Evolutionary conservation across 73 alveolate species (phyloP), one percentile per base, ranked within the genome.

Genomic region (Paramecium tetraurelia): DNA sequence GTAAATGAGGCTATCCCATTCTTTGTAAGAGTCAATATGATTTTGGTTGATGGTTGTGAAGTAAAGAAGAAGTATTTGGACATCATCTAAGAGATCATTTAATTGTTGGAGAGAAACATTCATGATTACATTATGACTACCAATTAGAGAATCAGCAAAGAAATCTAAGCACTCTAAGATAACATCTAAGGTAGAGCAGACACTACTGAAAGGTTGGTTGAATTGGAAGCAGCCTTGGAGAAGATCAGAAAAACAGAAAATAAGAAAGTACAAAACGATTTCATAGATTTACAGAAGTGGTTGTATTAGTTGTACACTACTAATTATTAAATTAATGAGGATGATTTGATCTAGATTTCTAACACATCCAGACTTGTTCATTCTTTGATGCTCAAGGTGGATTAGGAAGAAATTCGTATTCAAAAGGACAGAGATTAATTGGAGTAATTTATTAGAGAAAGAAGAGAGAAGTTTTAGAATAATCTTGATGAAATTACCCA

Each of bases 1-100:
- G 96, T 97, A 14, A 93, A 96, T 76, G 94, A 93, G 14, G 96
- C 92, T 7, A 83, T 96, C 85, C 99, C 99, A 4, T 75, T 93
- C 59, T 95, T 93, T 59, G 97, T 97, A 48, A 58, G 99, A 33
- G 92, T 95, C 92, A 96, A 96, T 88, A 97, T 97, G 99, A 92
- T 96, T 92, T 88, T 95, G 59, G 95, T 97, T 40, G 98, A 97
- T 43, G 97, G 99, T 35, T 75, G 93, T 18, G 98, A 96, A 63
- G 95, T 97, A 11, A 97, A 97, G 85, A 94, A 92, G 50, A 69
- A 71, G 20, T 95, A 95, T 16, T 92, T 96, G 68, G 69, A 41
- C 9, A 96, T 94, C 12, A 96, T 98, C 40, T 96, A 93, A n/a
- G 98, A 96, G 14, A 89, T 97, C 4, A 92, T 96, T 16, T 72